Evolutionary conservation across 768 basidiomycete species (phyloP).

Genomic region (Chalciporus piperatus): DNA sequence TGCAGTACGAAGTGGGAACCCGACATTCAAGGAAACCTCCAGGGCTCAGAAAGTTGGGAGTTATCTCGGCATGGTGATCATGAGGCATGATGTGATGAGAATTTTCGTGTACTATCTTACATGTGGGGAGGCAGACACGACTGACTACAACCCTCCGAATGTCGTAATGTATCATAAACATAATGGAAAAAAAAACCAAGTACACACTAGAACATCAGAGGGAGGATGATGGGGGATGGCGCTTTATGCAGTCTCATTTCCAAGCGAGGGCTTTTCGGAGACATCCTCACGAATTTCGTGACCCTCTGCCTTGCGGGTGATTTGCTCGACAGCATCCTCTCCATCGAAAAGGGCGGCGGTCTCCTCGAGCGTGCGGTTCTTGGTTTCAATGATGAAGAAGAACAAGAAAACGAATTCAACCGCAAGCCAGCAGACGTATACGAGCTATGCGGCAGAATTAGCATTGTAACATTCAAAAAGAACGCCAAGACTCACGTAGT

Average conservation of each 20-base stretch:
- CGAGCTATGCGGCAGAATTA: constrained; percentile 38
- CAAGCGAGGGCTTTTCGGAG: constrained; percentile 20
- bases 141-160: background rate
- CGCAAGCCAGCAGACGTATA: constrained; percentile 69
- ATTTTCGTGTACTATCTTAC: background rate
- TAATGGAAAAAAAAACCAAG: background rate
- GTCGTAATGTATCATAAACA: background rate
- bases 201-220: background rate
- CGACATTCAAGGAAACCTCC: too few relatives aligned
- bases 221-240: too few relatives aligned
- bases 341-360: constrained; percentile 82
- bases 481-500: constrained; percentile 48
- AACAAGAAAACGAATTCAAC: constrained; percentile 65
- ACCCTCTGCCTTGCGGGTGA: constrained; percentile 27
- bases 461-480: background rate
- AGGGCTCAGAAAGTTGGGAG: too few relatives aligned
- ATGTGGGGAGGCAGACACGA: background rate
- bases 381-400: constrained; percentile 71
- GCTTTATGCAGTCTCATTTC: constrained; percentile 7
- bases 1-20: too few relatives aligned
- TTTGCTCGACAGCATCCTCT: constrained; percentile 44
- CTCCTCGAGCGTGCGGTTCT: constrained; percentile 72
- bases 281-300: constrained; percentile 16
- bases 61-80: too few relatives aligned
- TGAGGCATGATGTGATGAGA: background rate